phyloP scores from a whole-genome alignment of 257 asterid genomes.

The Nicotiana knightiana region DNA sequence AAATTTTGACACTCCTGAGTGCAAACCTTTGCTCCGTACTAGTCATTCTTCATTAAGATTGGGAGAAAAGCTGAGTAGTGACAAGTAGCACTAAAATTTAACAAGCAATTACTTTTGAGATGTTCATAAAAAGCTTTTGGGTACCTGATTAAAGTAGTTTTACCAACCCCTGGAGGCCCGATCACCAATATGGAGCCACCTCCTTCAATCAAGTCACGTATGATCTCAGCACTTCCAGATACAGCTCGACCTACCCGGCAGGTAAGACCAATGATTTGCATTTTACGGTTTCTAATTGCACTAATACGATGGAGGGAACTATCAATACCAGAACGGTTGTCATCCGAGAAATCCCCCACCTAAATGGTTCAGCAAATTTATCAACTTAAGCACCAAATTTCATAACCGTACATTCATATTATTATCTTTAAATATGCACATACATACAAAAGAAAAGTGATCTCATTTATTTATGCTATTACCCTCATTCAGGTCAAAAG shows the following conservation, averaged over 20 bases:
- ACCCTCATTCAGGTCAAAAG: neutral
- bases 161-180: slow-evolving; percentile 99
- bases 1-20: no score
- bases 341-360: slow-evolving; percentile 98
- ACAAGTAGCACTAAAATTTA: neutral
- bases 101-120: neutral
- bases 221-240: slow-evolving; percentile 95
- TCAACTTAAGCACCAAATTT: neutral
- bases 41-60: neutral
- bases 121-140: neutral
- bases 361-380: slow-evolving; percentile 26
- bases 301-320: slow-evolving; percentile 93
- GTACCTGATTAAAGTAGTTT: slow-evolving; percentile 92
- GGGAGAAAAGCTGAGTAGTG: neutral
- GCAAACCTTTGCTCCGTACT: neutral
- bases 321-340: slow-evolving; percentile 89
- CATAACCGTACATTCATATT: neutral
- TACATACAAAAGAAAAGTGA: neutral
- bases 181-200: slow-evolving; percentile 92
- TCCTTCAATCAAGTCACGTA: slow-evolving; percentile 76
- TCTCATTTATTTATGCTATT: neutral
- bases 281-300: slow-evolving; percentile 87
- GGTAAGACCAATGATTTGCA: slow-evolving; percentile 95
- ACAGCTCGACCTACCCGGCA: slow-evolving; percentile 98
- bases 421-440: neutral